phyloP scores from a whole-genome alignment of 306 rosid genomes.

The Glycine tomentella region DNA sequence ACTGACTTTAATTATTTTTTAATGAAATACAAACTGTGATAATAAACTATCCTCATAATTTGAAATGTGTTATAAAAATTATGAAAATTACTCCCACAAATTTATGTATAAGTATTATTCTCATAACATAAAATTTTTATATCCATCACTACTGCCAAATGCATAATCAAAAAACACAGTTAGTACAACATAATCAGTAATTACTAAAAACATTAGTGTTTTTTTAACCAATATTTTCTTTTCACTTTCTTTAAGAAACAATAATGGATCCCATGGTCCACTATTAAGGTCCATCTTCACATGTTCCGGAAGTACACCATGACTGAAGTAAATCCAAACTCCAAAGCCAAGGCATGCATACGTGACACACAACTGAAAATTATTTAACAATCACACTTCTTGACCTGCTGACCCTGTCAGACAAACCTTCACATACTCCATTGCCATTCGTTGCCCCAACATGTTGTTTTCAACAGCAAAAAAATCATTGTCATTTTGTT shows the following conservation, averaged over 20 bases:
- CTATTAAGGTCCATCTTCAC: slow-evolving; percentile 50
- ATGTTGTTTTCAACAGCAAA: slow-evolving; percentile 14
- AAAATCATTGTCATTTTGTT: not conserved
- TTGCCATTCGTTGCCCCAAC: slow-evolving; percentile 29
- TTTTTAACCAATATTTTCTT: not conserved
- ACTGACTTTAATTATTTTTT: too few relatives aligned
- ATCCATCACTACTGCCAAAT: too few relatives aligned
- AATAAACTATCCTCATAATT: too few relatives aligned
- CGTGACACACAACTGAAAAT: slow-evolving; percentile 36
- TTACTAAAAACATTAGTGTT: too few relatives aligned
- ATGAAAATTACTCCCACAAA: too few relatives aligned
- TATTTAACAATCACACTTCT: slow-evolving; percentile 40
- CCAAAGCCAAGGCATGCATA: slow-evolving; percentile 37
- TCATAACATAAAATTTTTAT: too few relatives aligned
- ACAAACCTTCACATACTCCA: slow-evolving; percentile 47
- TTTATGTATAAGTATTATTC: too few relatives aligned
- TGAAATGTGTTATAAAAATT: too few relatives aligned
- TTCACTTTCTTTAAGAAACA: not conserved
- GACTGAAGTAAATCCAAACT: slow-evolving; percentile 46
- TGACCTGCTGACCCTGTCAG: slow-evolving; percentile 59
- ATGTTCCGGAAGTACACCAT: slow-evolving; percentile 39
- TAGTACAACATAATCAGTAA: too few relatives aligned
- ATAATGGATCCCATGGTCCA: not conserved
- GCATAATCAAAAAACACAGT: too few relatives aligned
- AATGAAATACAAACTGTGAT: too few relatives aligned